Base-by-base conservation (phyloP, 2,329 filamentous ascomycete species). In the Stromatinia cepivora region DNA sequence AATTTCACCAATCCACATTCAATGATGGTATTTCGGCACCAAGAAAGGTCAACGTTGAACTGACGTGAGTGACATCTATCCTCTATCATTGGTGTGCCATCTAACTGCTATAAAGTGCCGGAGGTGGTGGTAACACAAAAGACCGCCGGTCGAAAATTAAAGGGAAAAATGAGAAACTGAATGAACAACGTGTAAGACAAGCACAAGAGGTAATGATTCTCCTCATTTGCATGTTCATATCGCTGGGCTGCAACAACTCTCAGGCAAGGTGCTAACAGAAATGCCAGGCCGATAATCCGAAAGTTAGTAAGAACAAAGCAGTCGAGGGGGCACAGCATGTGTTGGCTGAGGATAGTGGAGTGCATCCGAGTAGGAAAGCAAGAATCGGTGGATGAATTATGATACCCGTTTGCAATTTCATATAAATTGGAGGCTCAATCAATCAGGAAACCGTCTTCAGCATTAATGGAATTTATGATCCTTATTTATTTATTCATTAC, bases 31-130 rank as follows among this genome's bases (percentile, higher is more conserved):
- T 80, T 22, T 83, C 81, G 54, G 79, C 82, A 22, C 82, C 88
- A 65, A 85, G 94, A 75, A 91, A 90, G 81, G 96, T 98, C 76
- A 97, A 97, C 78, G 92, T 97, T 36, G 94, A 97, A 81, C 81
- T 98, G 74, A 97, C 93, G 86, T 93, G 80, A 80, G 89, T 85
- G 50, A 20, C 4, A 52, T 46, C 20, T 69, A 39, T 57, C 39
- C 28, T 9, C 28, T 67, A 22, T 64, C 66, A 53, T 61, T 67
- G 63, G 22, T 70, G 31, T 50, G 59, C 34, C 11, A 62, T 67
- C 31, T 63, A 7, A 52, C 52, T 64, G 48, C 22, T 34, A 15
- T 50, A 39, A 67, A 92, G 90, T 74, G 94, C 92, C 70, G 94
- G 94, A 65, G 94, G 94, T 53, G 94, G 94, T 71, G 90, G 90